Evolutionary conservation across 208 protist species (phyloP).

Genomic region (Crithidia fasciculata): DNA sequence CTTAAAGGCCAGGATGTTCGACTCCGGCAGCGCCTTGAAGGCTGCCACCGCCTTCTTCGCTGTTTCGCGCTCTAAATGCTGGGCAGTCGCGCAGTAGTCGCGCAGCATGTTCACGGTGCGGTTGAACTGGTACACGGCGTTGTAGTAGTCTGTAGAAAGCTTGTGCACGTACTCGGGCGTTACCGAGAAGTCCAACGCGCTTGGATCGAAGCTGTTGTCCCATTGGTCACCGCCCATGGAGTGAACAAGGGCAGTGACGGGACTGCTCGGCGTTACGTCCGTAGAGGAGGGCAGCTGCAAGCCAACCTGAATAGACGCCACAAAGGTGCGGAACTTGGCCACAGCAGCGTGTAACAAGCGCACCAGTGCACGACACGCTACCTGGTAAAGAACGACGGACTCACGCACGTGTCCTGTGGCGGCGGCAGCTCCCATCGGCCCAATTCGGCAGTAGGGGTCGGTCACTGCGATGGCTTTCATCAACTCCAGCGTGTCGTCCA

Average conservation of each 20-base stretch:
- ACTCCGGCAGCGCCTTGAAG: conserved; percentile 26
- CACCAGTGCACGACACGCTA: conserved; percentile 24
- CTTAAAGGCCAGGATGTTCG: conserved; percentile 4
- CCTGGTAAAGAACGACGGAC: conserved; percentile 20
- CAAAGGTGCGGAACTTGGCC: conserved; percentile 9
- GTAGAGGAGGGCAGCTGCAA: conserved; percentile 6
- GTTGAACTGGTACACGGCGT: conserved; percentile 37
- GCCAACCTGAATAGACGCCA: conserved; percentile 6
- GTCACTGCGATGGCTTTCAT: conserved; percentile 28
- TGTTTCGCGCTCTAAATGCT: conserved; percentile 4
- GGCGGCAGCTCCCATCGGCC: neutral
- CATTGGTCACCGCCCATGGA: neutral
- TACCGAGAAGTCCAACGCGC: conserved; percentile 1
- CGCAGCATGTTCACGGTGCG: conserved; percentile 29
- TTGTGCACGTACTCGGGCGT: neutral
- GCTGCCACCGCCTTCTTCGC: neutral
- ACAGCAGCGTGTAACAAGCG: conserved; percentile 16
- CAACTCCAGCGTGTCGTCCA: conserved; percentile 47
- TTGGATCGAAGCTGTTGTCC: neutral
- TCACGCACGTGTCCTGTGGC: conserved; percentile 19
- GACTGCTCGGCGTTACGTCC: too few relatives aligned
- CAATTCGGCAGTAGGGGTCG: neutral
- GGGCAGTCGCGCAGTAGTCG: conserved; percentile 5
- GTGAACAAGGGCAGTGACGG: too few relatives aligned
- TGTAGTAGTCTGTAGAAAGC: conserved; percentile 20